Conservation (phyloP, 2,329 filamentous ascomycete genomes). For the Neofusicoccum umdonicola region DNA sequence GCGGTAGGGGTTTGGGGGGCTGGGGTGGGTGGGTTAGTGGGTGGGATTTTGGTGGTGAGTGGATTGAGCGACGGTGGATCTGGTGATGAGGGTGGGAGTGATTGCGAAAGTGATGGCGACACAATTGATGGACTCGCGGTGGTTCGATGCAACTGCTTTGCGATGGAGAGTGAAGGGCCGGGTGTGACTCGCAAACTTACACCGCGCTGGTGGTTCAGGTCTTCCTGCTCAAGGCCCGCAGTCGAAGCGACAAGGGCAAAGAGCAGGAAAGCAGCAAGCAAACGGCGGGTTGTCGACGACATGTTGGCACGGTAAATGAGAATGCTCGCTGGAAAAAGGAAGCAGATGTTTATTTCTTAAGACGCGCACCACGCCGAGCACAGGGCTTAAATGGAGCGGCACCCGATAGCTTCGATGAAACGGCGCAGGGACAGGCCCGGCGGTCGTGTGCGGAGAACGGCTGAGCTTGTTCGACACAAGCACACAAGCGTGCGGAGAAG, state of each 20-base stretch:
- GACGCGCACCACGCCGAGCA: not conserved
- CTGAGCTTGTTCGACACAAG: conserved; percentile 1
- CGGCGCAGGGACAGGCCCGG: not conserved
- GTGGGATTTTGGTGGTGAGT: not conserved
- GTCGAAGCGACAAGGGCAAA: not conserved
- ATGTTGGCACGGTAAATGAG: not conserved
- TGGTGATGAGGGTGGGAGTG: not conserved
- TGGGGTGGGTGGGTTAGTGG: not conserved
- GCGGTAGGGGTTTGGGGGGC: not conserved
- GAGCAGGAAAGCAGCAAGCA: not conserved
- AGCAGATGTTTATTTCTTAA: not conserved
- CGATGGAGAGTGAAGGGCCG: too few species aligned
- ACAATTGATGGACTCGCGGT: not conserved
- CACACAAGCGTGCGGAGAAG: conserved; percentile 1
- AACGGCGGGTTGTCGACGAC: not conserved
- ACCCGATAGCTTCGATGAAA: not conserved
- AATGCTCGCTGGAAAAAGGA: not conserved
- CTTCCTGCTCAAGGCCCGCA: not conserved
- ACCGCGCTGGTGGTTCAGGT: not conserved
- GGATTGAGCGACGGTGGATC: too few species aligned
- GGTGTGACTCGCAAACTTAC: not conserved
- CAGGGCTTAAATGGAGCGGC: not conserved
- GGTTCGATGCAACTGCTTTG: not conserved
- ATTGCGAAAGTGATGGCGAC: too few species aligned
- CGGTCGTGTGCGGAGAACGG: not conserved